Evolutionary conservation across 106 monocot species (phyloP), one percentile per base, ranked within the genome.

Genomic region (Dioscorea zingiberensis): DNA sequence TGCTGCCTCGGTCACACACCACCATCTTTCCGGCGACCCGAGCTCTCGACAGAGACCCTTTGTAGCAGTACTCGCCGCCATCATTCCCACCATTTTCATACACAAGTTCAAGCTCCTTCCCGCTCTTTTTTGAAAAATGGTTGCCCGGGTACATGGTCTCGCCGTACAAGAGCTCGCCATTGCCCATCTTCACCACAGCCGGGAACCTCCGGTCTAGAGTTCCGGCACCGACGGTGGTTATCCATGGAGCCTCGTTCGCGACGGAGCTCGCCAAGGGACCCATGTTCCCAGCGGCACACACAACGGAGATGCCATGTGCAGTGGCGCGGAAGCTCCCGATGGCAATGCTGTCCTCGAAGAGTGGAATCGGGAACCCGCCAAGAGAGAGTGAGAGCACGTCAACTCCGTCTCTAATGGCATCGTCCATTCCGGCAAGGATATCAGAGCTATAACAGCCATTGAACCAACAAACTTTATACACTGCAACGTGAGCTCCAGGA

Each of bases 381-480:
- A 93, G 76, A 23, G 93, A 93, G 21, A 88, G 80, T 9, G 93
- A 93, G 58, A 93, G 75, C 17, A 93, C 71, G 62, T 88, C 85
- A 7, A 93, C 93, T 0, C 93, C 93, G 58, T 93, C 93, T 2
- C 71, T 46, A 32, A 93, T 80, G 19, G 93, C 93, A 62, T 88
- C 93, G 54, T 88, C 93, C 67, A 93, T 88, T 13, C 82, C 93
- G 0, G 88, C 93, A 13, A 93, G 83, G 62, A 93, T 88, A 73
- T 93, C 93, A 32, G 93, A 88, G 85, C 88, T 88, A 77, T 85
- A 88, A 73, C 93, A 93, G 2, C 93, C 93, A 51, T 77, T 83
- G 78, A 74, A 88, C 93, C 93, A 93, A 74, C 93, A 93, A 15
- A 93, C 93, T 48, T 93, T 93, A 76, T 93, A 93, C 3, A 71